Base-by-base conservation (phyloP, 176 grass and related monocot genomes). In the Bolboschoenus planiculmis region DNA sequence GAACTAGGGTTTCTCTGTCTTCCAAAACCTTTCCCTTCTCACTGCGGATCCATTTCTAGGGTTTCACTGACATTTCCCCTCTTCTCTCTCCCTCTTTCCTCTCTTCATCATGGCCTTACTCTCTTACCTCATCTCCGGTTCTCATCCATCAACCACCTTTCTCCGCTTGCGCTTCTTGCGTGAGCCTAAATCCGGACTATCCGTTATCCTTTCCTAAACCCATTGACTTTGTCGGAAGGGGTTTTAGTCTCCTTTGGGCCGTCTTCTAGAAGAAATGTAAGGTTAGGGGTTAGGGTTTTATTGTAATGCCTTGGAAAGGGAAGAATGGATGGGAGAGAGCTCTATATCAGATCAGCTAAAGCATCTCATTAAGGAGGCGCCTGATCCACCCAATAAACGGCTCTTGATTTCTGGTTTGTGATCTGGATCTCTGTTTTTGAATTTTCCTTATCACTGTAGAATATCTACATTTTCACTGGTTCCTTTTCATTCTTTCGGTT, bases 331-430 rank as follows among this genome's bases (percentile, higher is more conserved):
- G 61, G 27, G 60, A 33, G 61, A 65, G 13, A 65, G 61, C 61
- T 35, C 61, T 35, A 35, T 65, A 35, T 31, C 61, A 34, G 61
- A 64, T 34, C 4, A 4, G 26, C 1, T 64, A 16, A 34, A 78
- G 3, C 9, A 67, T 40, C 46, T 83, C 24, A 78, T 81, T 33
- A 83, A 87, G 71, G 80, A 79, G 59, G 81, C 44, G 10, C 86
- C 80, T 37, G 81, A 84, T 83, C 80, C 57, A 24, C 80, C 86
- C 8, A 62, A 68, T 59, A 67, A 82, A 82, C 84, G 46, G 81
- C 81, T 76, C 10, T 88, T 81, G 81, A n/a, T 78, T 27, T 43
- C 70, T 46, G 72, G 86, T 87, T 39, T 13, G 10, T 76, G 78
- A 72, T 78, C 56, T 74, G 47, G 5, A 63, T 83, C 62, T 18